Conservation (phyloP, 371 early-diverging fungal species). For the Rhizomucor pusillus region DNA sequence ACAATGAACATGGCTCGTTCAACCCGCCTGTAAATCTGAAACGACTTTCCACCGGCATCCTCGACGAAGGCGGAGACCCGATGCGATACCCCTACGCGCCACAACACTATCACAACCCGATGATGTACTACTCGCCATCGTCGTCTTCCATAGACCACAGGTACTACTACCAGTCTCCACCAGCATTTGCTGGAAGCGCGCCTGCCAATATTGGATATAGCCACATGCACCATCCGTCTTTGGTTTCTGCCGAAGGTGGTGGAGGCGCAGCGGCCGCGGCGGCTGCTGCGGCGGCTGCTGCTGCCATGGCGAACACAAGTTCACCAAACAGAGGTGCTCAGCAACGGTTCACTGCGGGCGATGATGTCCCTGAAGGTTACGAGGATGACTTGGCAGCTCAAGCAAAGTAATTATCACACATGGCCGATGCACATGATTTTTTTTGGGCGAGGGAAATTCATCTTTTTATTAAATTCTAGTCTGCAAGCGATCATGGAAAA, state of each 20-base stretch:
- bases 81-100: conserved; percentile 2
- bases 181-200: conserved; percentile 13
- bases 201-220: conserved; percentile 23
- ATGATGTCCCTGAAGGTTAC: conserved; percentile 10
- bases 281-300: conserved; percentile 6
- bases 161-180: conserved; percentile 10
- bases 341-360: background rate
- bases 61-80: background rate
- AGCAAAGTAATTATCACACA: conserved; percentile 23
- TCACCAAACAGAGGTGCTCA: conserved; percentile 1
- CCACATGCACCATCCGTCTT: conserved; percentile 21
- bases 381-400: conserved; percentile 29
- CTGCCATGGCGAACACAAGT: background rate
- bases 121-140: conserved; percentile 13
- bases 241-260: background rate
- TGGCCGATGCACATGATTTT: background rate
- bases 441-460: background rate
- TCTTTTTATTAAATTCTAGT: conserved; percentile 13
- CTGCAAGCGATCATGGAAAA: conserved; percentile 68
- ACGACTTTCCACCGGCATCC: background rate
- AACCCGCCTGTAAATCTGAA: background rate
- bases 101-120: background rate
- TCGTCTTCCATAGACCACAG: conserved; percentile 6
- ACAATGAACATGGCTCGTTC: background rate
- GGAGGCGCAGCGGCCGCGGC: background rate